A percentile compares a stretch with the other conserved stretches of the same genome.
Evolutionary conservation across 345 rosid species (phyloP).

Genomic region (Toxicodendron radicans): DNA sequence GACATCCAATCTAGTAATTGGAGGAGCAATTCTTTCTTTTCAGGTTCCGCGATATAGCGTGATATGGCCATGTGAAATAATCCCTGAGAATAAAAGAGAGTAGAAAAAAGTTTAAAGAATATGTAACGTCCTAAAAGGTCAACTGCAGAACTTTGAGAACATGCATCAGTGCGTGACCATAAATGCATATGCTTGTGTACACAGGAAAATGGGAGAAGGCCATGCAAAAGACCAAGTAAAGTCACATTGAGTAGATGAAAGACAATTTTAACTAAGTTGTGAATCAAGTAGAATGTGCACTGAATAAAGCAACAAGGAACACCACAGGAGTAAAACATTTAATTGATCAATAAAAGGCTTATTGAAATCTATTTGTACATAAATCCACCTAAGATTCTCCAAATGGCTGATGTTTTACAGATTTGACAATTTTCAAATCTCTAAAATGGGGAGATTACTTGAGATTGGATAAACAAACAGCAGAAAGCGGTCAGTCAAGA

Average conservation of each 20-base stretch:
- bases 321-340: too few species aligned
- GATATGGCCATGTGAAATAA: conserved; percentile 58
- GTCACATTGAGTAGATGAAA: not conserved
- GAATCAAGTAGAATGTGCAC: conserved; percentile 3
- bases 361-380: not conserved
- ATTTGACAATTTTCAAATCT: too few species aligned
- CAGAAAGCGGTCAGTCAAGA: not conserved
- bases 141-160: not conserved
- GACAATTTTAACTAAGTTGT: not conserved
- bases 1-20: conserved; percentile 91
- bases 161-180: not conserved
- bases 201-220: not conserved
- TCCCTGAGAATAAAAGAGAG: conserved; percentile 41
- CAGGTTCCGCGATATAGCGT: conserved; percentile 54
- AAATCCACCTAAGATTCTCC: not conserved
- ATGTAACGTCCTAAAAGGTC: not conserved
- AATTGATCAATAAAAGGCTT: not conserved
- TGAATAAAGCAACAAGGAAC: not conserved
- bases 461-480: not conserved
- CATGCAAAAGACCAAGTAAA: not conserved
- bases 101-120: not conserved
- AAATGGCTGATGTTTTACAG: not conserved
- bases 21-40: conserved; percentile 80
- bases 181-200: not conserved
- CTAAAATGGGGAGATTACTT: too few species aligned